Evolutionary conservation across 805 yeast genomes (phyloP).

Genomic region (Suhomyces pyralidae): DNA sequence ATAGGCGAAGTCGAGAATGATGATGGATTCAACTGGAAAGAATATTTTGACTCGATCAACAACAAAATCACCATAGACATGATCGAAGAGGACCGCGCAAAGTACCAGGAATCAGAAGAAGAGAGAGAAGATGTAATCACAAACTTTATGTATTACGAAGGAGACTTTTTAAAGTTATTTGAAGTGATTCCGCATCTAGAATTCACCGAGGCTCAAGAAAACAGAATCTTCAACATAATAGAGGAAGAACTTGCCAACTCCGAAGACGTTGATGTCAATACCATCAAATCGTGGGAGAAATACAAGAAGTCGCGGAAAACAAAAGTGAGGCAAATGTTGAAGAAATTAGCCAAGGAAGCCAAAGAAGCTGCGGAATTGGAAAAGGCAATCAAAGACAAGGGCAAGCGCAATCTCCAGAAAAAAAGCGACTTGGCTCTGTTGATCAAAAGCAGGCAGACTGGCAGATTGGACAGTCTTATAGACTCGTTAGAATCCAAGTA

Average conservation of each 20-base stretch:
- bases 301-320: conserved; percentile 50
- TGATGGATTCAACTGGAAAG: conserved; percentile 53
- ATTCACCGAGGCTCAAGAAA: conserved; percentile 55
- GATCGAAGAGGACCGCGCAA: conserved; percentile 64
- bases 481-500: conserved; percentile 51
- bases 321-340: conserved; percentile 46
- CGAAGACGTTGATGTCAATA: conserved; percentile 27
- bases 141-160: conserved; percentile 55
- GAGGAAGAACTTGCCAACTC: conserved; percentile 22
- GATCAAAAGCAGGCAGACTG: conserved; percentile 47
- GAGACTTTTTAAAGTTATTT: conserved; percentile 67
- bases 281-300: conserved; percentile 44
- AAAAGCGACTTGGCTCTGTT: conserved; percentile 45
- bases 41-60: conserved; percentile 47
- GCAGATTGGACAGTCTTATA: conserved; percentile 46
- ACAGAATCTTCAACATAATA: conserved; percentile 54
- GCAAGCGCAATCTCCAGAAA: conserved; percentile 22
- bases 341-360: conserved; percentile 60
- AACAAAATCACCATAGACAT: conserved; percentile 57
- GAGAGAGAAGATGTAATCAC: conserved; percentile 62
- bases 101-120: conserved; percentile 61
- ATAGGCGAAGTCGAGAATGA: conserved; percentile 31
- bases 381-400: conserved; percentile 35
- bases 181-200: conserved; percentile 79
- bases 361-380: conserved; percentile 55